phyloP scores from a whole-genome alignment of 2,329 filamentous ascomycete genomes.

The Aspergillus piperis region DNA sequence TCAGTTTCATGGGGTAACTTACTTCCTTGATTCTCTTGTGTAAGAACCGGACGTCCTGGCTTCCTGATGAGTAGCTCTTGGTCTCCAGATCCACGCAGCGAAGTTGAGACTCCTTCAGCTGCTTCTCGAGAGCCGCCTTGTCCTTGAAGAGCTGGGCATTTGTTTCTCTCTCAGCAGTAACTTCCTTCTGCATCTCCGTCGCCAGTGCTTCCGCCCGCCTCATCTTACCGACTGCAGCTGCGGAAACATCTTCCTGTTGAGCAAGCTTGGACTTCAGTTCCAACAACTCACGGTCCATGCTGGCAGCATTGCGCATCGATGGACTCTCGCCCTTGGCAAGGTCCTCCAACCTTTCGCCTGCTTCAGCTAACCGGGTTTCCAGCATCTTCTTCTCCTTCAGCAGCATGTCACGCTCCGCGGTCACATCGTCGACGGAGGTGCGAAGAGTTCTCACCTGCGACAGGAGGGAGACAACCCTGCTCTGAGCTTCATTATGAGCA shows the following conservation, averaged over 20 bases:
- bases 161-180: slow-evolving; percentile 78
- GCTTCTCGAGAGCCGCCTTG: slow-evolving; percentile 86
- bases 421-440: slow-evolving; percentile 80
- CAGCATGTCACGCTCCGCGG: slow-evolving; percentile 80
- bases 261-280: slow-evolving; percentile 86
- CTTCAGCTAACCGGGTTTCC: slow-evolving; percentile 81
- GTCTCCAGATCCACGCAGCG: slow-evolving; percentile 91
- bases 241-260: slow-evolving; percentile 89
- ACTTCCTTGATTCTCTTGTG: slow-evolving; percentile 95
- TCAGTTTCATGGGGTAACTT: slow-evolving; percentile 38
- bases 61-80: slow-evolving; percentile 91
- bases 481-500: slow-evolving; percentile 92
- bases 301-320: slow-evolving; percentile 84
- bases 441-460: slow-evolving; percentile 86
- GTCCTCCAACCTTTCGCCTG: slow-evolving; percentile 84
- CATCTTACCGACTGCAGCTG: slow-evolving; percentile 96
- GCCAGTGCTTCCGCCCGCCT: slow-evolving; percentile 83
- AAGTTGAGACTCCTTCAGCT: slow-evolving; percentile 84
- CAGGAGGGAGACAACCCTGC: slow-evolving; percentile 85
- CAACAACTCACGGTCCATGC: slow-evolving; percentile 82
- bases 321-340: slow-evolving; percentile 82
- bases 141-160: slow-evolving; percentile 83
- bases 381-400: slow-evolving; percentile 87
- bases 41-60: slow-evolving; percentile 92
- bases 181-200: slow-evolving; percentile 89